Base-by-base conservation (phyloP, 2,329 filamentous ascomycete species). In the Fusarium guadeloupense region DNA sequence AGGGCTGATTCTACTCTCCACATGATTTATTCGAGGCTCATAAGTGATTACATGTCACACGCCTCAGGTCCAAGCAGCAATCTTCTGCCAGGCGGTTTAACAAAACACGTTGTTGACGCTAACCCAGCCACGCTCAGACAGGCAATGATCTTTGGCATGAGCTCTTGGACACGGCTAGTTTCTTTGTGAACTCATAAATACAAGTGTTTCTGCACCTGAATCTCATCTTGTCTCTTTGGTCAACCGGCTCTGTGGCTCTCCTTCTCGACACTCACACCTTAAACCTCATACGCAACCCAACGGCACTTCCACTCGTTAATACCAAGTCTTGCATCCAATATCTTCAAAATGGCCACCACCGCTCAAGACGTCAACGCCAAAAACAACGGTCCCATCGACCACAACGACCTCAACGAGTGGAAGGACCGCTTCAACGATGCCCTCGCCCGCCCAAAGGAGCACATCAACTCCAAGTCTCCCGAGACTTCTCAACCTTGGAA, bases 391-490 rank as follows among this genome's bases (percentile, higher is more conserved):
- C 73, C 75, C 25, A 71, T 81, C 55, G 73, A 76, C 72, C 71
- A 81, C 59, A 67, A 73, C 51, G 80, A 81, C 49, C 66, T 81
- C 31, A 72, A 78, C 33, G 72, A 79, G 50, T 81, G 79, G 80
- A 80, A 77, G 64, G 62, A 65, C 16, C 74, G 75, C 14, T 71
- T 80, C 71, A 81, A 81, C 68, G 72, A 76, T 10, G 74, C 80
- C 43, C 71, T 80, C 39, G 75, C 77, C 43, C 73, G 74, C 16
- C 76, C 80, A 5, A 66, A 72, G 50, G 78, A 80, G 54, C 73
- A 76, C 53, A 48, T 81, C 72, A 77, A 80, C 66, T 77, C 77
- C 59, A 72, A 71, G 53, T 80, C 80, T 1, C 71, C 77, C 12
- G 72, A 69, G 19, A 65, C 63, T 20, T 59, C 79, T 0, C 71